Evolutionary conservation across 176 grass and related monocot genomes (phyloP), one percentile per base, ranked within the genome.

Genomic region (Carex myosuroides): DNA sequence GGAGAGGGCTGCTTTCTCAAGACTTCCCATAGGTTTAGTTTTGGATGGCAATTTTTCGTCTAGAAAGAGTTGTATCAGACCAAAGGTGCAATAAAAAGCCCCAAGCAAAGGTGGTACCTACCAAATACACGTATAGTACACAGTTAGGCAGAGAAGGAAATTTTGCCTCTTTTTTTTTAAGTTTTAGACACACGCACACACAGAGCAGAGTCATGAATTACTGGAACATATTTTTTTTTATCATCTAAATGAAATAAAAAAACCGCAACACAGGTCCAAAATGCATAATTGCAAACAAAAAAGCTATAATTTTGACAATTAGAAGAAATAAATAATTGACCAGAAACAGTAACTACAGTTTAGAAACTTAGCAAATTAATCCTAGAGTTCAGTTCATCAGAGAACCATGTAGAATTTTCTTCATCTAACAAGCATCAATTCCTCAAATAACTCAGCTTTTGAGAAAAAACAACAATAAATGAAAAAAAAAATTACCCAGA

Each of bases 91-190:
- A 73, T 94, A 98, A 80, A 98, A 98, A 50, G 75, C 89, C 59
- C 95, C 95, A 21, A 94, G 95, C 26, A 98, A 76, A 0, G 92
- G 91, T 79, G 95, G 92, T 32, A 98, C 93, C 93, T 94, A 63
- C n/a, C 77, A 58, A 56, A 32, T 46, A 69, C 69, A 64, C 9
- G 72, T 39, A 70, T 21, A 11, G 16, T 20, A 16, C 7, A 82
- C 3, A n/a, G 71, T 88, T 80, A 57, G 82, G 82, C 52, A 54
- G 2, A 68, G 5, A 84, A 71, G 13, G 5, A 57, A 35, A 2
- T 30, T 32, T 70, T 71, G 8, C 0, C 0, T 41, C 4, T 41
- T 18, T 16, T 18, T 16, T 16, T 52, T 46, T 77, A 26, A 24
- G 30, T 79, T 55, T 56, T 12, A 35, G 7, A 26, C 22, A 70